A percentile compares a stretch with the other conserved stretches of the same genome.
Conservation (phyloP, 2,329 filamentous ascomycete species). For the Waltergamsia citrina region DNA sequence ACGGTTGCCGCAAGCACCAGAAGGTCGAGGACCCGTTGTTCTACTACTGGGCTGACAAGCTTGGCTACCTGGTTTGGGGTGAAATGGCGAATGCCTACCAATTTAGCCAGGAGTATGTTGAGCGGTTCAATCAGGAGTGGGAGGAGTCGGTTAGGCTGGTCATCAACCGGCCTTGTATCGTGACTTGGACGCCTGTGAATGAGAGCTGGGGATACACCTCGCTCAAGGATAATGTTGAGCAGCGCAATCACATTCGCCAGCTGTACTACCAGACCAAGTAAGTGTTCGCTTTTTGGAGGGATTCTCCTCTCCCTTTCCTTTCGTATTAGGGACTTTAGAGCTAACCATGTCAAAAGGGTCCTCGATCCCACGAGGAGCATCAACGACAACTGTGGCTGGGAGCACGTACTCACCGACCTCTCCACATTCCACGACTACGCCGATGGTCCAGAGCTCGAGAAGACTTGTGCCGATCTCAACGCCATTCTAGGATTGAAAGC, state of each 20-base stretch:
- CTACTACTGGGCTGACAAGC: conserved; percentile 50
- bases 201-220: conserved; percentile 54
- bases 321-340: conserved; percentile 12
- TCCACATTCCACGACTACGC: conserved; percentile 62
- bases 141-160: conserved; percentile 51
- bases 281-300: no score
- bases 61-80: conserved; percentile 54
- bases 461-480: conserved; percentile 42
- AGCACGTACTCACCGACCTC: conserved; percentile 55
- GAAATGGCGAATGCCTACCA: conserved; percentile 58
- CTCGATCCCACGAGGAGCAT: conserved; percentile 55
- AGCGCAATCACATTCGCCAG: conserved; percentile 54
- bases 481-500: conserved; percentile 44
- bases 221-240: conserved; percentile 43
- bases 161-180: conserved; percentile 54
- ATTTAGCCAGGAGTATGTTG: conserved; percentile 47
- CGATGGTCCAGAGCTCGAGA: conserved; percentile 44
- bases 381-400: conserved; percentile 67
- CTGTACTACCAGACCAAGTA: conserved; percentile 57
- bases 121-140: conserved; percentile 57
- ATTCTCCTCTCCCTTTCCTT: not conserved
- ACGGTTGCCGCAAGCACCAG: conserved; percentile 56
- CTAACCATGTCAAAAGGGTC: conserved; percentile 19
- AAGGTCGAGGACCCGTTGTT: conserved; percentile 54
- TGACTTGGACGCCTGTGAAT: conserved; percentile 61